A percentile compares a stretch with the other conserved stretches of the same genome.
Conservation (phyloP, 2,329 filamentous ascomycete species). For the Diaporthe batatas region DNA sequence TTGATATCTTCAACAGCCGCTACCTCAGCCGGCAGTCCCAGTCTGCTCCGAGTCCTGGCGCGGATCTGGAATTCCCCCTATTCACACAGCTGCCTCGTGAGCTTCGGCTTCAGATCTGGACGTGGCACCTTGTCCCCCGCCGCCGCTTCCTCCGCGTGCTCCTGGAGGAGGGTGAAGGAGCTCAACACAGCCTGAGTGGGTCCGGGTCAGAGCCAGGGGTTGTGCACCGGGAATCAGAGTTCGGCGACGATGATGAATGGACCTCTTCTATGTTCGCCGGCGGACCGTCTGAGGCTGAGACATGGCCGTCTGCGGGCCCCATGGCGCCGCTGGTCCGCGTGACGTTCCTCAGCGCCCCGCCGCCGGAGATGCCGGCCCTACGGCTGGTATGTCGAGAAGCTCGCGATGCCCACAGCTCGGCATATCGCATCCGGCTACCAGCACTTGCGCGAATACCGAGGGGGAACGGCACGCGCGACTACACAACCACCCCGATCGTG, state of each 20-base stretch:
- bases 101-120: slow-evolving; percentile 32
- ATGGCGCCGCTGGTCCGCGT: neutral
- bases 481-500: neutral
- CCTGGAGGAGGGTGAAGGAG: slow-evolving; percentile 3
- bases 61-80: neutral
- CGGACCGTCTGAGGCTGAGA: neutral
- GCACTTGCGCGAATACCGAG: neutral
- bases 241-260: slow-evolving; percentile 6
- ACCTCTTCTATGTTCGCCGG: neutral
- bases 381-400: slow-evolving; percentile 21
- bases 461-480: too few species aligned
- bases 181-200: neutral
- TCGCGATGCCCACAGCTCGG: slow-evolving; percentile 4
- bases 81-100: slow-evolving; percentile 8
- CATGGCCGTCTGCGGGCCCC: too few species aligned
- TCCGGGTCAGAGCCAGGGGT: neutral
- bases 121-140: neutral
- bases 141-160: slow-evolving; percentile 30
- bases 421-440: slow-evolving; percentile 18
- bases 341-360: slow-evolving; percentile 8
- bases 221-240: too few species aligned
- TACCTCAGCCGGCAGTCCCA: slow-evolving; percentile 3
- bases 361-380: slow-evolving; percentile 3
- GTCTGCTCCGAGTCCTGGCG: too few species aligned
- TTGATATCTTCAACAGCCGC: slow-evolving; percentile 22